Evolutionary conservation across 306 rosid genomes (phyloP).

Genomic region (Carpinus fangiana): DNA sequence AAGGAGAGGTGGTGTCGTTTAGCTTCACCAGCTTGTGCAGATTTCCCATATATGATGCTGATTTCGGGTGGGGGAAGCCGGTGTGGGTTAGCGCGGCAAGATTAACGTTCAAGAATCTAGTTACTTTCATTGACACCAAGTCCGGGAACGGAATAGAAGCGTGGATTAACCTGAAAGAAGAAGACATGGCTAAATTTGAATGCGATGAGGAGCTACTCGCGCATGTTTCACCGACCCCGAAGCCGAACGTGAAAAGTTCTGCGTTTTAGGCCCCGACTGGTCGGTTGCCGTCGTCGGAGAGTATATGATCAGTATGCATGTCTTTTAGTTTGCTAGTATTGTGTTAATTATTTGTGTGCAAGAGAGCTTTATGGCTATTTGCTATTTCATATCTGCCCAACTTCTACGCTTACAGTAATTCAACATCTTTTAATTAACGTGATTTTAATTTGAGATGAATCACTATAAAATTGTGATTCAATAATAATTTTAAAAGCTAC

Average conservation of each 20-base stretch:
- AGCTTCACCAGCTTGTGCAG: constrained; percentile 20
- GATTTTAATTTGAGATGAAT: too few species aligned
- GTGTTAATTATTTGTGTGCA: too few species aligned
- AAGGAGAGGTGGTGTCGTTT: neutral
- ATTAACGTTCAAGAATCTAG: constrained; percentile 18
- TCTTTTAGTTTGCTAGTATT: too few species aligned
- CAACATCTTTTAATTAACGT: too few species aligned
- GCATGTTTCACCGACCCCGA: neutral
- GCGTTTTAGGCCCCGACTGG: neutral
- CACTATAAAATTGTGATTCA: too few species aligned
- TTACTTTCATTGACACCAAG: constrained; percentile 22
- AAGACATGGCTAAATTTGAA: constrained; percentile 33
- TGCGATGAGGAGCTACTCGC: constrained; percentile 8
- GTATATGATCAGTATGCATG: too few species aligned
- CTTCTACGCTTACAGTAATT: too few species aligned
- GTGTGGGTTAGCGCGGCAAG: constrained; percentile 36
- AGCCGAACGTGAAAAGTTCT: neutral
- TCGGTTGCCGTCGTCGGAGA: too few species aligned
- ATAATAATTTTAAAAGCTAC: too few species aligned
- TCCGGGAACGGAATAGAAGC: constrained; percentile 39
- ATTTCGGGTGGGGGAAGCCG: constrained; percentile 54
- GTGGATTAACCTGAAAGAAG: constrained; percentile 38
- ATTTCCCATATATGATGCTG: constrained; percentile 31
- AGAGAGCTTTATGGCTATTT: too few species aligned
- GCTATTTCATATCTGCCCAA: too few species aligned